Evolutionary conservation across 345 rosid species (phyloP), one percentile per base, ranked within the genome.

Genomic region (Arabidopsis suecica): DNA sequence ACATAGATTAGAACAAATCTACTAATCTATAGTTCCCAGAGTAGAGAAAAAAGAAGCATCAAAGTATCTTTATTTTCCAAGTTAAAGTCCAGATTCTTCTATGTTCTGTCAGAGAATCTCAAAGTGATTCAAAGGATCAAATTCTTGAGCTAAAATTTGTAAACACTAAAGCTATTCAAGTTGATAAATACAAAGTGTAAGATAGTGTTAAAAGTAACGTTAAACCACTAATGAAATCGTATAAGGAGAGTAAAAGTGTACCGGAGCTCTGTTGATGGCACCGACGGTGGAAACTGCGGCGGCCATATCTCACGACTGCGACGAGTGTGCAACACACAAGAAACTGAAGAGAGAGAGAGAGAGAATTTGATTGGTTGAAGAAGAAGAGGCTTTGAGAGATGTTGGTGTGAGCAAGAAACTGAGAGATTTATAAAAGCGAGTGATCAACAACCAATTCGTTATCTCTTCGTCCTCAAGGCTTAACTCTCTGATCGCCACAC

Each of bases 241-340:
- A 2, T 30, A 60, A 71, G 44, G 18, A 49, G 68, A 40, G 38
- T 16, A 20, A 4, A 47, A 41, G 8, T 20, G 41, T 88, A 91
- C 97, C 87, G 86, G 94, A 33, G 89, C 82, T 62, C 88, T 70
- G 84, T 87, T 93, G 81, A 87, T 84, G 28, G 87, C 82, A 81
- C 95, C 97, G 58, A 86, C 79, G 62, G 97, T 90, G 74, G 98
- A 81, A 75, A 90, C 82, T 47, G 97, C 82, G 33, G 97, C 79
- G 62, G 97, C 96, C 98, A 94, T 94, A 18, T 28, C 38, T 68
- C 68, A 67, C 44, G 68, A 63, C 66, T 58, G 68, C 56, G 73
- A 37, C 55, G 22, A 77, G 71, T 64, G 72, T 44, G 58, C 33
- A 14, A 4, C 49, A 69, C 76, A 38, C 65, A 65, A 71, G 72